phyloP scores from a whole-genome alignment of 495 filamentous ascomycete species.

The Tuber magnatum region DNA sequence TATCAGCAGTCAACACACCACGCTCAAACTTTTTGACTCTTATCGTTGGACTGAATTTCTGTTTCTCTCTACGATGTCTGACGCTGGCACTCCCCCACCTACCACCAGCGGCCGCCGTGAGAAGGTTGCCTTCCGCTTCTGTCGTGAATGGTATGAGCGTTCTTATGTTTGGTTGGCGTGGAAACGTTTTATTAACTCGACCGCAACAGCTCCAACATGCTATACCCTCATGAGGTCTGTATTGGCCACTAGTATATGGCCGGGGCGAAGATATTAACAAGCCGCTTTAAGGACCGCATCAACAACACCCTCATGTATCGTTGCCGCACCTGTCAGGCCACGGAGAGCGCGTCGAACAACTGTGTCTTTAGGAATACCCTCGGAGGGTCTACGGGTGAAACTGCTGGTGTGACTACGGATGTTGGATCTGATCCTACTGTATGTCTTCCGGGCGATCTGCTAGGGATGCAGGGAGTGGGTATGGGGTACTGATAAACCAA shows the following conservation, averaged over 20 bases:
- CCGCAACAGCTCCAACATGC: constrained; percentile 71
- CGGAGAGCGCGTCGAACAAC: constrained; percentile 70
- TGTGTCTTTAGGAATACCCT: constrained; percentile 92
- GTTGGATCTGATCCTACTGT: constrained; percentile 96
- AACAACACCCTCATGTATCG: constrained; percentile 62
- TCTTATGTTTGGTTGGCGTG: background rate
- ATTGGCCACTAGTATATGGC: constrained; percentile 48
- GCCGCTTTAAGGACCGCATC: constrained; percentile 39
- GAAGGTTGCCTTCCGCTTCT: constrained; percentile 81
- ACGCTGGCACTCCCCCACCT: constrained; percentile 32
- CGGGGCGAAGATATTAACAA: constrained; percentile 37
- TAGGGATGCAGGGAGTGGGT: constrained; percentile 28
- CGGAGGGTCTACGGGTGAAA: constrained; percentile 81
- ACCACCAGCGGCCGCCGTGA: constrained; percentile 31
- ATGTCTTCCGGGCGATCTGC: constrained; percentile 51
- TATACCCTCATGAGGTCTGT: constrained; percentile 90
- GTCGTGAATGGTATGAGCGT: constrained; percentile 71
- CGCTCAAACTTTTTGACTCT: background rate
- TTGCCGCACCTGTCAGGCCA: constrained; percentile 87
- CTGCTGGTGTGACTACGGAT: constrained; percentile 93
- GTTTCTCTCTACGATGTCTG: constrained; percentile 26
- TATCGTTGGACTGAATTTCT: background rate
- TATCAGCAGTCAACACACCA: background rate
- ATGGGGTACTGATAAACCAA: constrained; percentile 6
- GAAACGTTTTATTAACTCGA: constrained; percentile 6